A percentile compares a stretch with the other conserved stretches of the same genome.
Evolutionary conservation across 2,329 filamentous ascomycete genomes (phyloP).

Genomic region (Scortechinia acanthostroma): DNA sequence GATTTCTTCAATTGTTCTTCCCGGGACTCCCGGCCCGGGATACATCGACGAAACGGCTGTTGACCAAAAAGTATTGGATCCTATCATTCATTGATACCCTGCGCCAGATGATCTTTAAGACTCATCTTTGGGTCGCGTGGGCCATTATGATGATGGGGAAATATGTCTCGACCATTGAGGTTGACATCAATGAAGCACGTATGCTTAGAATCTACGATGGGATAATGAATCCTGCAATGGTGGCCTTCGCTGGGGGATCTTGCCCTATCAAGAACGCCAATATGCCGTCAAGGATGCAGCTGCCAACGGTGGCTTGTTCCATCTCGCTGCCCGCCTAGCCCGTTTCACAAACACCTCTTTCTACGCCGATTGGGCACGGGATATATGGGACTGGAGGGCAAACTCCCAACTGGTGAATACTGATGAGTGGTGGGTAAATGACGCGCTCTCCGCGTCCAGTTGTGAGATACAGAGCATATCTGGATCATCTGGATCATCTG

Average conservation of each 20-base stretch:
- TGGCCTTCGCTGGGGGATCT: constrained; percentile 53
- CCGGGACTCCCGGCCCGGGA: too few species aligned
- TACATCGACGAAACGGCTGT: too few species aligned
- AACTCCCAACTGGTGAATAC: constrained; percentile 7
- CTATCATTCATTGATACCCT: too few species aligned
- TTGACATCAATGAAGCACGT: constrained; percentile 4
- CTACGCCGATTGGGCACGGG: constrained; percentile 46
- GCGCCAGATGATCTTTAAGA: too few species aligned
- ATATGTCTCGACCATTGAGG: not conserved
- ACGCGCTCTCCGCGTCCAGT: constrained; percentile 25
- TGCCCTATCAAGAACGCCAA: constrained; percentile 43
- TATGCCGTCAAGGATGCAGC: constrained; percentile 44
- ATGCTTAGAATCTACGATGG: constrained; percentile 28
- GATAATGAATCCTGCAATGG: constrained; percentile 40
- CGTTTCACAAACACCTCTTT: constrained; percentile 48
- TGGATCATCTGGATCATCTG: constrained; percentile 16
- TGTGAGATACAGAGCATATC: constrained; percentile 25
- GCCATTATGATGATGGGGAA: not conserved
- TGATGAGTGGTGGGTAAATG: constrained; percentile 8
- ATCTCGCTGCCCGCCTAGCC: constrained; percentile 38
- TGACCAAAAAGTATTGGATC: too few species aligned
- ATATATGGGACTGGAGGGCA: constrained; percentile 37
- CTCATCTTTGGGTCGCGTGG: too few species aligned
- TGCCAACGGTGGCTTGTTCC: constrained; percentile 25
- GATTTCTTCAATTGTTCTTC: too few species aligned